phyloP scores from a whole-genome alignment of 1,284 basidiomycete genomes.

The Leccinum pachyderme region DNA sequence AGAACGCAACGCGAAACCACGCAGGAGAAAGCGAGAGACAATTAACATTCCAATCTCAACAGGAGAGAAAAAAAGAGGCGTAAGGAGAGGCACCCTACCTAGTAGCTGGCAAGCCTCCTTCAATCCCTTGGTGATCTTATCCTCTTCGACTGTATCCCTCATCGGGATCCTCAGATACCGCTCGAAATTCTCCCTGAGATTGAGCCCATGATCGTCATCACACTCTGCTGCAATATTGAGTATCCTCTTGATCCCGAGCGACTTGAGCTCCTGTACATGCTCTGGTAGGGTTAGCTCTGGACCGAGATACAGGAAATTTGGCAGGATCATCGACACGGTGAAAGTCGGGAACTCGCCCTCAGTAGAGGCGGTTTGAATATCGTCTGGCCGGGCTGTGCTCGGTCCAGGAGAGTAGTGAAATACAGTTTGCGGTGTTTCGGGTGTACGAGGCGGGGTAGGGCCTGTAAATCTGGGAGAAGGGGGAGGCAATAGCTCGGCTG shows the following conservation, averaged over 20 bases:
- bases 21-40: background rate
- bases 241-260: constrained; percentile 83
- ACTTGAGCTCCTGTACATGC: constrained; percentile 72
- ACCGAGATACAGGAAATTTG: constrained; percentile 87
- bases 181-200: constrained; percentile 68
- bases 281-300: constrained; percentile 77
- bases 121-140: constrained; percentile 81
- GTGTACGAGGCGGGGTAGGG: constrained; percentile 53
- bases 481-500: constrained; percentile 32
- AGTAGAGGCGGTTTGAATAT: constrained; percentile 50
- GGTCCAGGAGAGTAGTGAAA: constrained; percentile 41
- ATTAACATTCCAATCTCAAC: constrained; percentile 5
- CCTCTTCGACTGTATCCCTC: constrained; percentile 94
- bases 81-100: constrained; percentile 49
- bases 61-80: background rate
- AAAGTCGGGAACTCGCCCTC: constrained; percentile 65
- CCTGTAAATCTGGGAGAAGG: constrained; percentile 40
- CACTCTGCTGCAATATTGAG: constrained; percentile 92
- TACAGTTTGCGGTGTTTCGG: constrained; percentile 44
- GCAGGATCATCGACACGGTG: constrained; percentile 83
- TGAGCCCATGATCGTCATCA: constrained; percentile 76
- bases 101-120: constrained; percentile 83
- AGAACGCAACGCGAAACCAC: constrained; percentile 5
- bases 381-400: constrained; percentile 56
- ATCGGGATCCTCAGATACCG: constrained; percentile 86